Evolutionary conservation across 2,329 filamentous ascomycete genomes (phyloP).

Genomic region (Cylindrodendrum hubeiense): DNA sequence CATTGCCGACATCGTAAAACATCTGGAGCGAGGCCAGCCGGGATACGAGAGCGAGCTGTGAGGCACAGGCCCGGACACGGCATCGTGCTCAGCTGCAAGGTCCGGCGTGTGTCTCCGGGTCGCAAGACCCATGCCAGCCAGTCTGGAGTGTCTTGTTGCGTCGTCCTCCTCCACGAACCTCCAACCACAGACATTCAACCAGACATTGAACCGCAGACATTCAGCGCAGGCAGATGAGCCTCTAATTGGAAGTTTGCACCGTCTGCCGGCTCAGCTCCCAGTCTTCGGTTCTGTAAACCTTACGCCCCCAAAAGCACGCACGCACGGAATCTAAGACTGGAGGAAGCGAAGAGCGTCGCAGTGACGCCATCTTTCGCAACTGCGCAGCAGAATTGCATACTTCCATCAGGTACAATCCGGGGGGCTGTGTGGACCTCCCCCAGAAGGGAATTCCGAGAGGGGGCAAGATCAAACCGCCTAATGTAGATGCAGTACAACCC

Average conservation of each 20-base stretch:
- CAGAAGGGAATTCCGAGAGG: constrained; percentile 35
- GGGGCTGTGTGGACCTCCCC: constrained; percentile 22
- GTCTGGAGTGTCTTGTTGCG: neutral
- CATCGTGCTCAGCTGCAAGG: constrained; percentile 17
- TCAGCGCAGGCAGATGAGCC: neutral
- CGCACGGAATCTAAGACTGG: constrained; percentile 28
- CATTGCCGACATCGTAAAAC: constrained; percentile 4
- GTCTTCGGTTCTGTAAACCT: constrained; percentile 1
- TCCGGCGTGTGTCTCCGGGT: constrained; percentile 3
- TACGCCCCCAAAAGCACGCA: constrained; percentile 8
- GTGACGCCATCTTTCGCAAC: constrained; percentile 44
- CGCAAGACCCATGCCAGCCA: constrained; percentile 16
- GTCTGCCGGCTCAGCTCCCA: neutral
- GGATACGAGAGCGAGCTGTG: constrained; percentile 6
- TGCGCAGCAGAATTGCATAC: constrained; percentile 34
- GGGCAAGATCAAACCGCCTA: constrained; percentile 36
- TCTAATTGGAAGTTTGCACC: neutral
- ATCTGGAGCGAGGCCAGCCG: neutral
- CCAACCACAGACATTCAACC: neutral
- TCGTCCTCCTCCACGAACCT: neutral
- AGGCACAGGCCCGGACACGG: constrained; percentile 1
- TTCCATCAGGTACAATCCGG: constrained; percentile 25
- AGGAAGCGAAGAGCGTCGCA: constrained; percentile 35
- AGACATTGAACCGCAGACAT: neutral
- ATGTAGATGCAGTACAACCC: constrained; percentile 36